Evolutionary conservation across 768 basidiomycete genomes (phyloP).

Genomic region (Suillus fuscotomentosus): DNA sequence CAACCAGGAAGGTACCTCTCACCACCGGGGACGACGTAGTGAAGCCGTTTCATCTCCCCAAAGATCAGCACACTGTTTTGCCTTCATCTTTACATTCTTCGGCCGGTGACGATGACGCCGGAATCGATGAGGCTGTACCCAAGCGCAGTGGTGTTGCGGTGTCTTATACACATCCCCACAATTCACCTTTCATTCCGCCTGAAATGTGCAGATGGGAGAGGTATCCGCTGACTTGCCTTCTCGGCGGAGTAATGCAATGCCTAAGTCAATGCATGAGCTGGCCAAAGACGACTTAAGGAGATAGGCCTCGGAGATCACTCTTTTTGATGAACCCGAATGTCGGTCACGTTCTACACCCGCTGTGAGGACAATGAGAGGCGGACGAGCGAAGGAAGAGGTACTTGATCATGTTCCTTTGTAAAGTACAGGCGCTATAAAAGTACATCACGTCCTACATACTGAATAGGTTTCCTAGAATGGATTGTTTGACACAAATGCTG

Average conservation of each 20-base stretch:
- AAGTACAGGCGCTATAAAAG: no score
- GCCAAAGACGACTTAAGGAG: slow-evolving; percentile 42
- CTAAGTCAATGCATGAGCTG: slow-evolving; percentile 66
- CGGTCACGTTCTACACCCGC: not conserved
- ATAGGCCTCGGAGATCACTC: slow-evolving; percentile 6
- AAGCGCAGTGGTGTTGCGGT: slow-evolving; percentile 4
- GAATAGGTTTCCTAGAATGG: no score
- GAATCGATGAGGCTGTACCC: slow-evolving; percentile 21
- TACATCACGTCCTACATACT: no score
- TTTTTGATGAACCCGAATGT: not conserved
- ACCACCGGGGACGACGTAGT: slow-evolving; percentile 72
- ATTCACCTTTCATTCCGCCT: slow-evolving; percentile 10
- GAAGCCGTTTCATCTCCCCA: slow-evolving; percentile 68
- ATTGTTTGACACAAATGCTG: no score
- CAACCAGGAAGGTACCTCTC: slow-evolving; percentile 57
- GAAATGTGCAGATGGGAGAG: slow-evolving; percentile 19
- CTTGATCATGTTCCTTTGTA: no score
- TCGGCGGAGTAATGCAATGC: slow-evolving; percentile 22
- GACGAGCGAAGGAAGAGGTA: not conserved
- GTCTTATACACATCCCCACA: slow-evolving; percentile 8
- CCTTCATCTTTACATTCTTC: slow-evolving; percentile 11
- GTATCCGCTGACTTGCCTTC: slow-evolving; percentile 1
- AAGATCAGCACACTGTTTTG: slow-evolving; percentile 37
- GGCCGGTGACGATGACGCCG: slow-evolving; percentile 32
- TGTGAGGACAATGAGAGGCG: slow-evolving; percentile 8